A percentile compares a stretch with the other conserved stretches of the same genome.
phyloP scores from a whole-genome alignment of 495 filamentous ascomycete species.

The Penicillium soppii region DNA sequence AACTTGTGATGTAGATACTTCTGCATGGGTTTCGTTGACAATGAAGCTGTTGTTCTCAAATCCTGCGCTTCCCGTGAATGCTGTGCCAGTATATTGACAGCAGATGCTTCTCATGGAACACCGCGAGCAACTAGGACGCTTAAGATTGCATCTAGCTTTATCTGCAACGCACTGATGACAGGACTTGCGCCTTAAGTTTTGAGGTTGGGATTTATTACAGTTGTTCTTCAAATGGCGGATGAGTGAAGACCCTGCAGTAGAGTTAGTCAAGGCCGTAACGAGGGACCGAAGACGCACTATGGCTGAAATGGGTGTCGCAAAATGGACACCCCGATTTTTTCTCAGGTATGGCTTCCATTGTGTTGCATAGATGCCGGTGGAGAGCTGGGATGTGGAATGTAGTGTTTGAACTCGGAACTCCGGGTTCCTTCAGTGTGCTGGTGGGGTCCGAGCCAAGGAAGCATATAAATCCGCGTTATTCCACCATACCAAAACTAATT shows the following conservation, averaged over 20 bases:
- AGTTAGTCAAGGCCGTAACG: not conserved
- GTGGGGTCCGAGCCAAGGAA: not conserved
- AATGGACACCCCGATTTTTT: not conserved
- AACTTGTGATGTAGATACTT: no score
- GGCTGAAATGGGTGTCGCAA: not conserved
- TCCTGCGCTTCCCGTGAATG: not conserved
- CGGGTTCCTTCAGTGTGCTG: not conserved
- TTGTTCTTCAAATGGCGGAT: conserved; percentile 16
- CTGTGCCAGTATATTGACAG: conserved; percentile 6
- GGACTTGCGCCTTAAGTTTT: conserved; percentile 10
- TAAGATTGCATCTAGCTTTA: conserved; percentile 12
- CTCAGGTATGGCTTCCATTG: not conserved
- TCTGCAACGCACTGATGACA: conserved; percentile 11
- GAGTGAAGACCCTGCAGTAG: conserved; percentile 12
- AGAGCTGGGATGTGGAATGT: not conserved
- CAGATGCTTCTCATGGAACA: conserved; percentile 5
- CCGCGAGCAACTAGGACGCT: conserved; percentile 14
- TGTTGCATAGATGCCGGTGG: no score
- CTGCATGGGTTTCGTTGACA: not conserved
- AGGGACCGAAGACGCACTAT: not conserved
- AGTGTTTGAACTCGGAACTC: not conserved
- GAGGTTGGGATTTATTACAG: conserved; percentile 8
- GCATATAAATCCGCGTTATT: not conserved
- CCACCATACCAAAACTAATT: no score
- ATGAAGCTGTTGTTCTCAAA: not conserved